Conservation (phyloP, 2,329 filamentous ascomycete genomes). For the Pyricularia sp. region DNA sequence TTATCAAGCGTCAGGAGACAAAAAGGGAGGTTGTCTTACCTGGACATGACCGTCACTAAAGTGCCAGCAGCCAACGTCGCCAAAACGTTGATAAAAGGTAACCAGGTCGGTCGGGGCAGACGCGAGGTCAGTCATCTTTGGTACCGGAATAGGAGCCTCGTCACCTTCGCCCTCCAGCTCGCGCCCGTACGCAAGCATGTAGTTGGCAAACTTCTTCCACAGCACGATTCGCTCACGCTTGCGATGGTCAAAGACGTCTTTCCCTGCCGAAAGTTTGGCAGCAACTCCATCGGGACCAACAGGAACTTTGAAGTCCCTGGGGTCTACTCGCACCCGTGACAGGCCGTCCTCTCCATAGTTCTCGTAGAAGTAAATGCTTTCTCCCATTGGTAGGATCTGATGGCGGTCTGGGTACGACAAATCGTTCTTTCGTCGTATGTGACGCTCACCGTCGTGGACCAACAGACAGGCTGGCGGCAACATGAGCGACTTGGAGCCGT, state of each 20-base stretch:
- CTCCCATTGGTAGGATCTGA: conserved; percentile 51
- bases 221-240: conserved; percentile 53
- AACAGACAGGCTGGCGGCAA: conserved; percentile 60
- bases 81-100: conserved; percentile 70
- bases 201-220: conserved; percentile 64
- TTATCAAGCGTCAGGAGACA: neutral
- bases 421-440: conserved; percentile 51
- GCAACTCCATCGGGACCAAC: conserved; percentile 44
- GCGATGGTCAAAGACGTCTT: conserved; percentile 50
- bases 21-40: conserved; percentile 35
- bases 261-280: conserved; percentile 48
- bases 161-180: conserved; percentile 46
- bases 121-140: conserved; percentile 21
- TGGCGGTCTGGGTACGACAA: conserved; percentile 40
- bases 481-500: conserved; percentile 34
- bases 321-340: conserved; percentile 48
- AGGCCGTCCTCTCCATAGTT: conserved; percentile 54
- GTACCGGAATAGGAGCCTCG: conserved; percentile 28
- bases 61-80: conserved; percentile 70
- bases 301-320: conserved; percentile 44
- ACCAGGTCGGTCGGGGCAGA: conserved; percentile 46
- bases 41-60: conserved; percentile 63
- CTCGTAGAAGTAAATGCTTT: conserved; percentile 61
- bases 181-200: conserved; percentile 60
- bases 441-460: conserved; percentile 56